Conservation (phyloP, 2,329 filamentous ascomycete species). For the Claviceps paspali region DNA sequence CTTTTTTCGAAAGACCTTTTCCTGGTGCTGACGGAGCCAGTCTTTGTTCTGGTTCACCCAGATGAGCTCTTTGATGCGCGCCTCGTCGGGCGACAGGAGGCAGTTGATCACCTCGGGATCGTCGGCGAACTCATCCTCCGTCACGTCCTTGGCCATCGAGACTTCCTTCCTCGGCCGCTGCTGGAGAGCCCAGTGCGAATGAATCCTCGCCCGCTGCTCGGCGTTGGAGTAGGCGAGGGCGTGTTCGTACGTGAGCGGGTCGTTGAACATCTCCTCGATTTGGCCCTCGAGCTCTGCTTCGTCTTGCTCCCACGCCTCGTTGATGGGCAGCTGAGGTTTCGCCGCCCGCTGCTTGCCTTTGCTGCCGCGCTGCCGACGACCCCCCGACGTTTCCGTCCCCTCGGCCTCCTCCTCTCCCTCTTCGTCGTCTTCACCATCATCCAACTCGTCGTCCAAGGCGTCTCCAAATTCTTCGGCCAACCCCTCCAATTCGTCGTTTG, state of each 20-base stretch:
- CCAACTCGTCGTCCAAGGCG: constrained; percentile 17
- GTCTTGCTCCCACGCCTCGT: constrained; percentile 46
- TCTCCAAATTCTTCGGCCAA: constrained; percentile 32
- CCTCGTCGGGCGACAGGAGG: constrained; percentile 57
- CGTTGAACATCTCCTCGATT: constrained; percentile 54
- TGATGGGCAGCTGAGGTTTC: constrained; percentile 36
- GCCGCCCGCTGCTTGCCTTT: constrained; percentile 15
- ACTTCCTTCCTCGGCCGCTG: constrained; percentile 31
- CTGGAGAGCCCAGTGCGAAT: constrained; percentile 35
- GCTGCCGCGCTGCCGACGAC: constrained; percentile 6
- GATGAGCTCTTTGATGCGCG: constrained; percentile 71
- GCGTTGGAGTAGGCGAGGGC: constrained; percentile 43
- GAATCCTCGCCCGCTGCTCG: constrained; percentile 37
- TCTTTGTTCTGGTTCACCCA: constrained; percentile 95
- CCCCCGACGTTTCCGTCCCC: too few species aligned
- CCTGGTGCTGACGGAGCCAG: constrained; percentile 75
- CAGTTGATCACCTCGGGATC: constrained; percentile 80
- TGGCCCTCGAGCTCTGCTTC: constrained; percentile 54
- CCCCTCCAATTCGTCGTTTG: constrained; percentile 21
- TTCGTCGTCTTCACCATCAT: constrained; percentile 6
- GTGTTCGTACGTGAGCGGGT: constrained; percentile 41
- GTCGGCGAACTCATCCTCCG: constrained; percentile 71
- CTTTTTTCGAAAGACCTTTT: constrained; percentile 65
- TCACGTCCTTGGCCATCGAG: constrained; percentile 50
- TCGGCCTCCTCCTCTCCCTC: not conserved